Evolutionary conservation across 2,329 filamentous ascomycete species (phyloP).

Genomic region (Teratosphaeria pseudoeucalypti): DNA sequence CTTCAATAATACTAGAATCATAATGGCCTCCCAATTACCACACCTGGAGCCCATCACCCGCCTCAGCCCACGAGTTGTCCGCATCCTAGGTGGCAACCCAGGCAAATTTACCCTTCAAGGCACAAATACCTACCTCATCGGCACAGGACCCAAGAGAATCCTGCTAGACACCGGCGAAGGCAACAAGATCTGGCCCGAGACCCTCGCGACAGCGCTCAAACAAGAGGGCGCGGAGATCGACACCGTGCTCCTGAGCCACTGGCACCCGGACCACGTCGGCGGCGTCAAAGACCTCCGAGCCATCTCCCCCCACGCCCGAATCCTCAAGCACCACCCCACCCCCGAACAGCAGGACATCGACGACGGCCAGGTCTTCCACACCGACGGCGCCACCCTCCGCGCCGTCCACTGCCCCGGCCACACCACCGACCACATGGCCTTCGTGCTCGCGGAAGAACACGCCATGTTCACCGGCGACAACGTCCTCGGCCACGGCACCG

Average conservation of each 20-base stretch:
- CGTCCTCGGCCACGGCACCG: conserved; percentile 75
- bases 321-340: conserved; percentile 12
- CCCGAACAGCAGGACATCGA: conserved; percentile 35
- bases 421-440: conserved; percentile 69
- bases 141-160: conserved; percentile 60
- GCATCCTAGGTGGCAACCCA: conserved; percentile 84
- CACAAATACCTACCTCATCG: conserved; percentile 93
- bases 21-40: conserved; percentile 33
- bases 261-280: conserved; percentile 78
- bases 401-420: conserved; percentile 66
- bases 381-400: conserved; percentile 54
- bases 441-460: conserved; percentile 65
- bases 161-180: conserved; percentile 90
- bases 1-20: background rate
- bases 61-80: conserved; percentile 65
- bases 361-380: conserved; percentile 46
- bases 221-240: conserved; percentile 59
- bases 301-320: conserved; percentile 30
- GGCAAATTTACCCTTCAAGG: conserved; percentile 66
- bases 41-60: conserved; percentile 64
- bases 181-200: conserved; percentile 58
- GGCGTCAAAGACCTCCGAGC: conserved; percentile 61
- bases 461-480: conserved; percentile 86
- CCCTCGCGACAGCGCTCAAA: conserved; percentile 53
- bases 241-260: conserved; percentile 74